Evolutionary conservation across 2,329 filamentous ascomycete species (phyloP).

Genomic region (Alternaria gaisen): DNA sequence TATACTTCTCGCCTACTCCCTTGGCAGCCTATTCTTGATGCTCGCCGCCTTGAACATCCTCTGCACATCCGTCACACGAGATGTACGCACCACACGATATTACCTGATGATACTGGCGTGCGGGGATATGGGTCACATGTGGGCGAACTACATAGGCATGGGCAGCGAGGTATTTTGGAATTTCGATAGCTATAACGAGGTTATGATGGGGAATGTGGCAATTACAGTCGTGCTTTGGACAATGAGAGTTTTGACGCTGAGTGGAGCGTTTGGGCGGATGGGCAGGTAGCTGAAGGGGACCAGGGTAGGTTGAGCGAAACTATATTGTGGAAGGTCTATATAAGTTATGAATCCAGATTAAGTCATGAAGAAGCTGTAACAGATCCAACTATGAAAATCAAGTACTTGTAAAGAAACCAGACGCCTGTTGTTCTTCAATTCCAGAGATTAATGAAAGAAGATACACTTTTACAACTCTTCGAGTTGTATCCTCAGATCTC

Average conservation of each 20-base stretch:
- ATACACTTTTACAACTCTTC: background rate
- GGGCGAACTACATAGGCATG: slow-evolving; percentile 33
- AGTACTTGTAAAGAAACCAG: background rate
- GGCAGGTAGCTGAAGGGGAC: slow-evolving; percentile 2
- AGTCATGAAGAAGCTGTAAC: background rate
- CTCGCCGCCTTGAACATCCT: slow-evolving; percentile 31
- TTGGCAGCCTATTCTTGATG: slow-evolving; percentile 37
- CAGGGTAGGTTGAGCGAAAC: background rate
- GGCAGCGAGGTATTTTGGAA: slow-evolving; percentile 33
- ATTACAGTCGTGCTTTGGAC: slow-evolving; percentile 34
- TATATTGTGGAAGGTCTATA: background rate
- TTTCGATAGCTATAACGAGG: slow-evolving; percentile 31
- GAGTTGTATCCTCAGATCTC: slow-evolving; percentile 36
- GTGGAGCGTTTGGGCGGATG: slow-evolving; percentile 35
- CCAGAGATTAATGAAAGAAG: background rate
- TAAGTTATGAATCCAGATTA: background rate
- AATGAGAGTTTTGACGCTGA: slow-evolving; percentile 31
- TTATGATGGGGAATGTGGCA: slow-evolving; percentile 42
- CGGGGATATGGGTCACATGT: slow-evolving; percentile 38
- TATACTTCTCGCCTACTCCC: slow-evolving; percentile 29
- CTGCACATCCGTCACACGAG: slow-evolving; percentile 36
- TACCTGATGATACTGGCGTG: slow-evolving; percentile 34
- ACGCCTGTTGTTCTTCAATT: background rate
- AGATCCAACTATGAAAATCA: background rate
- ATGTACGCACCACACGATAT: slow-evolving; percentile 31